phyloP scores from a whole-genome alignment of 2,329 filamentous ascomycete genomes.

The Tolypocladium album region DNA sequence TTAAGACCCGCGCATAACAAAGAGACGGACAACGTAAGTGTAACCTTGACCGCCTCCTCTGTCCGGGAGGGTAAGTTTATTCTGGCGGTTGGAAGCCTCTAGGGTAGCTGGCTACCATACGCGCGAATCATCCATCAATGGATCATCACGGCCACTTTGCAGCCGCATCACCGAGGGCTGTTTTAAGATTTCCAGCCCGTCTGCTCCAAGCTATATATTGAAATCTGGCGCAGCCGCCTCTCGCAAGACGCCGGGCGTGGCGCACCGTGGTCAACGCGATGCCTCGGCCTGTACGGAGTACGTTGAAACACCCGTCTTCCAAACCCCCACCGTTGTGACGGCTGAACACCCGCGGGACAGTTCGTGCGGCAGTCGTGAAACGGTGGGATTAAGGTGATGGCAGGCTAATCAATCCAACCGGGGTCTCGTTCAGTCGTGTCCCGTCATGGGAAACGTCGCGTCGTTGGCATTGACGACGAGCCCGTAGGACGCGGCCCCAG shows the following conservation, averaged over 20 bases:
- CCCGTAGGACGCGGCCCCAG: background rate
- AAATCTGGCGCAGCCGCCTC: background rate
- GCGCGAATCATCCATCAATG: background rate
- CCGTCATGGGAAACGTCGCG: background rate
- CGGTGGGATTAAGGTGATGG: background rate
- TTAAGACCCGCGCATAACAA: background rate
- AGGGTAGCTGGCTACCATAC: background rate
- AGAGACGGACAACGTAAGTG: background rate
- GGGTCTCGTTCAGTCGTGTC: background rate
- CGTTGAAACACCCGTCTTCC: background rate
- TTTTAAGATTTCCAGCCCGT: too few relatives aligned
- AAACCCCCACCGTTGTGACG: background rate
- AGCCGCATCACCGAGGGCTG: too few relatives aligned
- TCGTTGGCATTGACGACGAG: background rate
- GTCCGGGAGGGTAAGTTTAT: background rate
- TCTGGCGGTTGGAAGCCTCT: background rate
- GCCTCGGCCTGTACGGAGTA: background rate
- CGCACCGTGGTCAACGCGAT: background rate
- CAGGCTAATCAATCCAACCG: background rate
- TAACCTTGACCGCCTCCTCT: background rate
- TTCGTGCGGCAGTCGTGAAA: background rate
- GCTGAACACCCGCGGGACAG: background rate
- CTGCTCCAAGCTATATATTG: background rate
- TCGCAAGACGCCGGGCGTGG: background rate
- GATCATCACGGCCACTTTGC: too few relatives aligned